Conservation (phyloP, 2,329 filamentous ascomycete genomes). For the Fusarium avenaceum region DNA sequence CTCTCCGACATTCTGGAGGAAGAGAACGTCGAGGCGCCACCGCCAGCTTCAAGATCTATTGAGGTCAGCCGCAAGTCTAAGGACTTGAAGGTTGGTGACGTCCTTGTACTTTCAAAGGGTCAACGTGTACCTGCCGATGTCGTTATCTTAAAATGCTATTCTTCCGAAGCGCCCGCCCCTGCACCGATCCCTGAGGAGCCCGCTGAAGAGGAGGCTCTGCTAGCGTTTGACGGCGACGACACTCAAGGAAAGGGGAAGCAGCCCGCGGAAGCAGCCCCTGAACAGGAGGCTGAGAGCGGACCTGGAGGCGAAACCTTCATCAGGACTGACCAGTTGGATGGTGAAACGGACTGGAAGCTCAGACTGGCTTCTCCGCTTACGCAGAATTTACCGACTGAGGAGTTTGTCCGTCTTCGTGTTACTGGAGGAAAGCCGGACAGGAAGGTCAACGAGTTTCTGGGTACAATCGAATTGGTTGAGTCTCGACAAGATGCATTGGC, state of each 20-base stretch:
- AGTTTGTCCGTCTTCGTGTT: conserved; percentile 78
- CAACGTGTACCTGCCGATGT: conserved; percentile 96
- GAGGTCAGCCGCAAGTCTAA: conserved; percentile 86
- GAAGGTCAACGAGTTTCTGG: conserved; percentile 94
- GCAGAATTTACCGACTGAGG: conserved; percentile 79
- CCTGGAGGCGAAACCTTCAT: conserved; percentile 93
- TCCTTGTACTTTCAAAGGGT: conserved; percentile 92
- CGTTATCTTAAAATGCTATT: conserved; percentile 87
- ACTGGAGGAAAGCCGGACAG: conserved; percentile 91
- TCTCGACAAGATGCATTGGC: conserved; percentile 64
- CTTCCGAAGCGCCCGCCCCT: conserved; percentile 63
- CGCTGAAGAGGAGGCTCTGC: conserved; percentile 57
- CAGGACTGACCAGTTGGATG: conserved; percentile 95
- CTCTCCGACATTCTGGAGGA: conserved; percentile 79
- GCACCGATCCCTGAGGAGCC: conserved; percentile 52
- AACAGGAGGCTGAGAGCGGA: conserved; percentile 53
- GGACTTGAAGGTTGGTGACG: conserved; percentile 93
- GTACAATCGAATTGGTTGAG: conserved; percentile 83
- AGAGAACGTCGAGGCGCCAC: conserved; percentile 58
- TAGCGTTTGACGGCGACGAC: conserved; percentile 58
- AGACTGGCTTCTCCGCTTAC: conserved; percentile 88
- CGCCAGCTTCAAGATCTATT: conserved; percentile 65
- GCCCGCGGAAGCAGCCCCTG: conserved; percentile 47
- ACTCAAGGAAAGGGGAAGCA: conserved; percentile 54
- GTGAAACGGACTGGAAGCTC: conserved; percentile 98